Evolutionary conservation across 2,329 filamentous ascomycete genomes (phyloP).

Genomic region (Alternaria sp.): DNA sequence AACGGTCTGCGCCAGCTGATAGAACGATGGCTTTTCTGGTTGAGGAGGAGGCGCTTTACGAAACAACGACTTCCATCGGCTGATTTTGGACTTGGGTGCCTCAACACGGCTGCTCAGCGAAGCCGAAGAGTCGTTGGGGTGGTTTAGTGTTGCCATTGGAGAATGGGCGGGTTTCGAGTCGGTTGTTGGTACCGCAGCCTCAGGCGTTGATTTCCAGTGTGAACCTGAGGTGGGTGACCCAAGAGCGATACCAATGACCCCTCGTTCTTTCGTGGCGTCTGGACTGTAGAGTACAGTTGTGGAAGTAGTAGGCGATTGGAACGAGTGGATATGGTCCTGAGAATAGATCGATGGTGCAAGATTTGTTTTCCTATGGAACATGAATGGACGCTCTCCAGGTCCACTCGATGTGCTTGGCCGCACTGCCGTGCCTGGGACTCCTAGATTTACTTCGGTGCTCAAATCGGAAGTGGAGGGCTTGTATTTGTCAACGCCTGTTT

Average conservation of each 20-base stretch:
- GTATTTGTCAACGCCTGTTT: conserved; percentile 41
- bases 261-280: conserved; percentile 36
- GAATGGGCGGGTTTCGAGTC: conserved; percentile 6
- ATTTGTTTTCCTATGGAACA: conserved; percentile 46
- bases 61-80: conserved; percentile 50
- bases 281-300: conserved; percentile 40
- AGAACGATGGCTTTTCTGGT: conserved; percentile 41
- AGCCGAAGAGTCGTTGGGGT: conserved; percentile 11
- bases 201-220: conserved; percentile 37
- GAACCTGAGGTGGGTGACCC: conserved; percentile 46
- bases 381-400: conserved; percentile 39
- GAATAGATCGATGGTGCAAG: conserved; percentile 33
- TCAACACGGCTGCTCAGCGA: conserved; percentile 18
- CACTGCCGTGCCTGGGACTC: conserved; percentile 38
- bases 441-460: conserved; percentile 32
- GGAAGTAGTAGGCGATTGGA: conserved; percentile 37
- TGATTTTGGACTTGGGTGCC: conserved; percentile 43
- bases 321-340: conserved; percentile 32
- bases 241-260: conserved; percentile 49
- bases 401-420: conserved; percentile 46
- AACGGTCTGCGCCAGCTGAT: conserved; percentile 40
- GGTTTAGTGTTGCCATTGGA: conserved; percentile 16
- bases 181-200: conserved; percentile 15
- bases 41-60: conserved; percentile 36
- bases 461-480: conserved; percentile 36